Conservation (phyloP, 1,284 basidiomycete genomes). For the Trichosporon sp. region DNA sequence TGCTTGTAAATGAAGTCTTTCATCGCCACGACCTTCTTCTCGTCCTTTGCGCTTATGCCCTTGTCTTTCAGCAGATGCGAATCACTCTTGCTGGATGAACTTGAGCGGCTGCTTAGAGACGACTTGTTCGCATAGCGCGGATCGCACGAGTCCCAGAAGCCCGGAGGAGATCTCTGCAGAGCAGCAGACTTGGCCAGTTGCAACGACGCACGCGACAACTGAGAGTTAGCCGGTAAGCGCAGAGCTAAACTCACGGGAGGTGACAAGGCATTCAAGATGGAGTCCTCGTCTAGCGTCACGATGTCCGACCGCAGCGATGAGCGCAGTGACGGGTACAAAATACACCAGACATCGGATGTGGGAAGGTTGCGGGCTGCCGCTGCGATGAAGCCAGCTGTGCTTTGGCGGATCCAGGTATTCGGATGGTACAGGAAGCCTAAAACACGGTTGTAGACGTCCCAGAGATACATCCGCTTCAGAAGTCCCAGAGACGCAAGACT, state of each 20-base stretch:
- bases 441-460: conserved; percentile 84
- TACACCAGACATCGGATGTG: conserved; percentile 88
- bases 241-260: conserved; percentile 60
- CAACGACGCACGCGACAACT: conserved; percentile 75
- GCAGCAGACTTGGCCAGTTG: conserved; percentile 65
- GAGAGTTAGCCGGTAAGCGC: background rate
- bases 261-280: conserved; percentile 68
- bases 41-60: conserved; percentile 52
- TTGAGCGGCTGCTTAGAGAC: conserved; percentile 6
- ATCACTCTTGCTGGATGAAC: background rate
- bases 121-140: conserved; percentile 12
- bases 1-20: conserved; percentile 81
- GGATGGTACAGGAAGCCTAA: conserved; percentile 92
- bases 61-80: conserved; percentile 31
- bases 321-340: conserved; percentile 84
- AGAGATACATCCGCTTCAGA: conserved; percentile 85
- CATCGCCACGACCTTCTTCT: conserved; percentile 58
- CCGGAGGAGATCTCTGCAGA: conserved; percentile 50
- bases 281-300: conserved; percentile 67
- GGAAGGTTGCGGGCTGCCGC: conserved; percentile 74
- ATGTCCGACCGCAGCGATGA: conserved; percentile 83
- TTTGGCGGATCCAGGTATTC: conserved; percentile 92
- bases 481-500: conserved; percentile 79
- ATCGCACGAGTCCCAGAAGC: conserved; percentile 62
- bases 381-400: conserved; percentile 80